Evolutionary conservation across 106 monocot genomes (phyloP).

Genomic region (Narthecium ossifragum): DNA sequence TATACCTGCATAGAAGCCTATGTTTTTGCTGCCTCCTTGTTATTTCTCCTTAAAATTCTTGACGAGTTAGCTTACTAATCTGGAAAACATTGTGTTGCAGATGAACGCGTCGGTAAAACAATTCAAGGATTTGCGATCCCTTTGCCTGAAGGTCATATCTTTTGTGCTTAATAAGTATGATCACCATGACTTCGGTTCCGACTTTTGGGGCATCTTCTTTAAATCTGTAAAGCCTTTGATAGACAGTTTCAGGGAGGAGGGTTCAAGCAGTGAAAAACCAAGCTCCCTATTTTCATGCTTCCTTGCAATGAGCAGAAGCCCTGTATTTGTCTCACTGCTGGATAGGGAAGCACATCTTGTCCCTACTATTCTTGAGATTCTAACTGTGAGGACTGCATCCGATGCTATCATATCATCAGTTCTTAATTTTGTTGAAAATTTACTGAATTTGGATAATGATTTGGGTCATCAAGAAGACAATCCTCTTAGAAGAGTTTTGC

Average conservation of each 20-base stretch:
- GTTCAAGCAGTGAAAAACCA: constrained; percentile 82
- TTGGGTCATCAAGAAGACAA: constrained; percentile 32
- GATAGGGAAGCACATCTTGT: constrained; percentile 44
- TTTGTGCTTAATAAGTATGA: constrained; percentile 63
- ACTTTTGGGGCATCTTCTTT: constrained; percentile 89
- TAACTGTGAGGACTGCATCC: constrained; percentile 72
- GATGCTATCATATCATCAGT: constrained; percentile 63
- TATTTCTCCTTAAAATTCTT: too few species aligned
- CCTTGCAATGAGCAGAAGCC: constrained; percentile 72
- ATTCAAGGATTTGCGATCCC: constrained; percentile 63
- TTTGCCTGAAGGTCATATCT: constrained; percentile 67
- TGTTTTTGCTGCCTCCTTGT: too few species aligned
- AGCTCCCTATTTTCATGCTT: constrained; percentile 89
- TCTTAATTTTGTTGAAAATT: constrained; percentile 70
- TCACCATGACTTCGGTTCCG: constrained; percentile 36
- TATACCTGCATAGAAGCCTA: too few species aligned
- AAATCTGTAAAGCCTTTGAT: constrained; percentile 67
- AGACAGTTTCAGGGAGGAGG: constrained; percentile 69
- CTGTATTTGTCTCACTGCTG: constrained; percentile 42
- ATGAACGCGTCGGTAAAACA: constrained; percentile 30
- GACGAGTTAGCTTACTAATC: too few species aligned
- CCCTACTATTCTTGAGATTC: constrained; percentile 74
- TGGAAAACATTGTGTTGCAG: constrained; percentile 13
- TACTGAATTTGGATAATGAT: constrained; percentile 59
- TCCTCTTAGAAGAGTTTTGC: constrained; percentile 38